Base-by-base conservation (phyloP, 2,329 filamentous ascomycete species). In the Alternaria brassicicola region DNA sequence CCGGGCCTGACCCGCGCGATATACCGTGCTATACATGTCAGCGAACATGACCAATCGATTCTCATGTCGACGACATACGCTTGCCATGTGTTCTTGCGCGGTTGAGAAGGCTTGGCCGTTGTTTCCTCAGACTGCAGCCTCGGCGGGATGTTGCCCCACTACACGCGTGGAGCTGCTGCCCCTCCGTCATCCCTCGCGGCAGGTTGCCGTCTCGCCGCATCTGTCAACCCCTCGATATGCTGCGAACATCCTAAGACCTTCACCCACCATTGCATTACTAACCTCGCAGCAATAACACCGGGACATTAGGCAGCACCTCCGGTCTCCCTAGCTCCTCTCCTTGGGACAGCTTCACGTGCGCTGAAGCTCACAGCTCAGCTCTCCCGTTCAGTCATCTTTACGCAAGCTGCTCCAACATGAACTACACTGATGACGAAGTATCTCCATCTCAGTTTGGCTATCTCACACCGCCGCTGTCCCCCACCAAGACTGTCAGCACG, bases 11-110 rank as follows among this genome's bases (percentile, higher is more conserved):
- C 35, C 74, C 71, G 73, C 93, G 90, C 71, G 91, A 86, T 76
- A 96, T 85, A 74, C 92, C 92, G 85, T 97, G 93, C 92, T 97
- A 79, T 9, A 42, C 17, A 19, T 12, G n/a, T 75, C 31, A 75
- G 65, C 43, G 10, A 41, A 52, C 33, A 17, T 8, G 33, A 48
- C n/a, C 3, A 30, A 51, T 19, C 6, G n/a, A 12, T 6, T 0
- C 2, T 19, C 4, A 23, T 6, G 10, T 47, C 26, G 31, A 76
- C 26, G 31, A 76, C 77, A 72, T 63, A 80, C 78, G 66, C 77
- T 79, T 73, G 77, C 76, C 77, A 80, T 79, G 39, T 39, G 31
- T 52, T 53, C 30, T n/a, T 55, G 46, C 36, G 59, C 49, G 57
- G 31, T 53, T 19, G 23, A 30, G 6, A 17, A 49, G 39, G 55